Percentiles rank a stretch among this genome's conserved stretches.
Evolutionary conservation across 257 asterid genomes (phyloP).

Genomic region (Buddleja alternifolia): DNA sequence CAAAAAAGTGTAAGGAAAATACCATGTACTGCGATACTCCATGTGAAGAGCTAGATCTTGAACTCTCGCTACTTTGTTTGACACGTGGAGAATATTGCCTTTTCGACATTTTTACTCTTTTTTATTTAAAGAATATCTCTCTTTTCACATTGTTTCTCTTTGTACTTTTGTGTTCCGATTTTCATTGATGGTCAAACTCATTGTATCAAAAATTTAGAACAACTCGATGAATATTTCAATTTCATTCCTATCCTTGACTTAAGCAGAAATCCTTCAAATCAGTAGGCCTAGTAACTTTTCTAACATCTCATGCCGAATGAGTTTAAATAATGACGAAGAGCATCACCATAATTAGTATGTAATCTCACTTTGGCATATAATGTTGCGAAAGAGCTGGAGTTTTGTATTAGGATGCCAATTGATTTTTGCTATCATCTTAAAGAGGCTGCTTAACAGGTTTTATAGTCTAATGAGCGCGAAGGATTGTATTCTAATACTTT

Average conservation of each 20-base stretch:
- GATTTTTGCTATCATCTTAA: neutral
- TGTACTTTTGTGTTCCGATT: neutral
- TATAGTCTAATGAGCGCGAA: neutral
- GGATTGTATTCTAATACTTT: neutral
- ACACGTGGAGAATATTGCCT: neutral
- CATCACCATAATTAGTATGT: neutral
- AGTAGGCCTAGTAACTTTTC: neutral
- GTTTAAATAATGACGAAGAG: neutral
- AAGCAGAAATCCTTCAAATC: constrained; percentile 11
- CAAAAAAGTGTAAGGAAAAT: neutral
- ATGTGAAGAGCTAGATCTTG: no score
- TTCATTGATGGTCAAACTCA: neutral
- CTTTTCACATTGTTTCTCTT: no score
- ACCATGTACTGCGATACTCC: neutral
- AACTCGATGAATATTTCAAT: constrained; percentile 2
- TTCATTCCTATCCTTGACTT: neutral
- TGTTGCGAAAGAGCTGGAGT: neutral
- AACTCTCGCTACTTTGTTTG: no score
- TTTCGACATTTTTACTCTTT: neutral
- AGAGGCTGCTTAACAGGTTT: neutral
- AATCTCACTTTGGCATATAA: constrained; percentile 2
- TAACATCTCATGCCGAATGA: constrained; percentile 1
- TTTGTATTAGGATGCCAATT: neutral
- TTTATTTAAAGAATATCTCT: neutral
- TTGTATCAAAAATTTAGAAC: neutral